phyloP scores from a whole-genome alignment of 1,139 yeast genomes.

The Yamadazyma diospyri region DNA sequence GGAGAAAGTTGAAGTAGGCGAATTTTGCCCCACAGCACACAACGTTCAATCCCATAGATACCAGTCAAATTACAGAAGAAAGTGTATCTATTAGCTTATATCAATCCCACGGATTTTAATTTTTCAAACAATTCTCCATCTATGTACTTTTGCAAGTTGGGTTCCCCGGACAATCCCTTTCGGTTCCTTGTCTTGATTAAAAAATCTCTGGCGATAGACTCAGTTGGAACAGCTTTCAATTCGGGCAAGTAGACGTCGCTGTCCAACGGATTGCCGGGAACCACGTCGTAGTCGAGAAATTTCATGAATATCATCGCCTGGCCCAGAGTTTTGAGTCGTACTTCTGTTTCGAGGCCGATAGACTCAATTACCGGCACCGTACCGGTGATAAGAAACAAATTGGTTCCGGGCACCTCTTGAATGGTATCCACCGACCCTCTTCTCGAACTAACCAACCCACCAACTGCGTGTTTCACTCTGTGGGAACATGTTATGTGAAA shows the following conservation, averaged over 20 bases:
- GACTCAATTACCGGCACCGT: conserved; percentile 86
- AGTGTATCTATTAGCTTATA: conserved; percentile 4
- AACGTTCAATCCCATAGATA: too few relatives aligned
- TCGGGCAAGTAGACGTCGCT: conserved; percentile 57
- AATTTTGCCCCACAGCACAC: not conserved
- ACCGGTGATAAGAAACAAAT: conserved; percentile 59
- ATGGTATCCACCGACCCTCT: conserved; percentile 55
- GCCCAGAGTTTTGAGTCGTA: conserved; percentile 74
- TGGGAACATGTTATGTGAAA: conserved; percentile 57
- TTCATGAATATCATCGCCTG: conserved; percentile 67
- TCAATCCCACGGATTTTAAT: conserved; percentile 46
- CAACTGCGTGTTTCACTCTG: conserved; percentile 40
- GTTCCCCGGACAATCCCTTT: conserved; percentile 82
- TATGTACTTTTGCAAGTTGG: conserved; percentile 66
- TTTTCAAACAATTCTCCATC: conserved; percentile 56
- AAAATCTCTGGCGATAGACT: conserved; percentile 81
- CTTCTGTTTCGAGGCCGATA: conserved; percentile 82
- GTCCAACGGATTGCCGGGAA: conserved; percentile 93
- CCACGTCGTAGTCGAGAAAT: conserved; percentile 70
- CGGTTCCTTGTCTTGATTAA: conserved; percentile 84
- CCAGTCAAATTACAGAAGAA: not conserved
- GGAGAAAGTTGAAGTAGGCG: conserved; percentile 4
- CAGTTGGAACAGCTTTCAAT: conserved; percentile 68
- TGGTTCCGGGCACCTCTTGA: conserved; percentile 71
- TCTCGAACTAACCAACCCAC: conserved; percentile 54